Evolutionary conservation across 2,329 filamentous ascomycete genomes (phyloP), one percentile per base, ranked within the genome.

Genomic region (Microsporum canis): DNA sequence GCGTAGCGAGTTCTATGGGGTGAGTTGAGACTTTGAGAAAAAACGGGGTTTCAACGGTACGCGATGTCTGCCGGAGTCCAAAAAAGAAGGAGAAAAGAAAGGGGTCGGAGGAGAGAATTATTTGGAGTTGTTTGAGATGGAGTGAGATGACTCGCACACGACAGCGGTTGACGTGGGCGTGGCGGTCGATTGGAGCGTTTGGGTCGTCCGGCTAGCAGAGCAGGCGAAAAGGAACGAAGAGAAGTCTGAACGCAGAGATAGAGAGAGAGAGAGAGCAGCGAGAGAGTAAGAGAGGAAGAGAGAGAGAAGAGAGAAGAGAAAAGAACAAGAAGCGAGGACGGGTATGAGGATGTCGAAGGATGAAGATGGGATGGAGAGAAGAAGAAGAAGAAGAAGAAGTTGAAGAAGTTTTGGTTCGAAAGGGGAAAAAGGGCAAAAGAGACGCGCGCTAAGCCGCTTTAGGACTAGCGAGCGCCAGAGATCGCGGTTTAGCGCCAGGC

Each of bases 301-400:
- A 60, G 60, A 60, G 47, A 43, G 29, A 41, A 59, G 62, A 63
- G 56, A 60, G 60, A 63, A 58, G 49, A 62, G 59, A 58, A 58
- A 65, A 59, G 60, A 56, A 59, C 63, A 61, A 55, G 34, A 59
- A 63, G 60, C 59, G 60, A 63, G 63, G 60, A 38, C 34, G 63
- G 61, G 7, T 51, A 60, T 31, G 59, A 49, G 12, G 55, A 45
- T 47, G 45, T 36, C 61, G 53, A 43, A 61, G 62, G 61, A 61
- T 61, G 62, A 59, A 60, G 60, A 61, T 56, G 63, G 64, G 63
- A 60, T 63, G 59, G 60, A 62, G 59, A 63, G 59, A 57, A 36
- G 61, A 57, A 62, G 64, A 63, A 60, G 66, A 61, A 68, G 61
- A 66, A 63, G 63, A 65, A 67, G 63, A 61, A 63, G 63, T 12